A percentile compares a stretch with the other conserved stretches of the same genome.
These are phyloP conservation scores for Yamadazyma endophytica DNA, from an alignment of 805 yeast species.

Conservation along the genomic window DNA sequence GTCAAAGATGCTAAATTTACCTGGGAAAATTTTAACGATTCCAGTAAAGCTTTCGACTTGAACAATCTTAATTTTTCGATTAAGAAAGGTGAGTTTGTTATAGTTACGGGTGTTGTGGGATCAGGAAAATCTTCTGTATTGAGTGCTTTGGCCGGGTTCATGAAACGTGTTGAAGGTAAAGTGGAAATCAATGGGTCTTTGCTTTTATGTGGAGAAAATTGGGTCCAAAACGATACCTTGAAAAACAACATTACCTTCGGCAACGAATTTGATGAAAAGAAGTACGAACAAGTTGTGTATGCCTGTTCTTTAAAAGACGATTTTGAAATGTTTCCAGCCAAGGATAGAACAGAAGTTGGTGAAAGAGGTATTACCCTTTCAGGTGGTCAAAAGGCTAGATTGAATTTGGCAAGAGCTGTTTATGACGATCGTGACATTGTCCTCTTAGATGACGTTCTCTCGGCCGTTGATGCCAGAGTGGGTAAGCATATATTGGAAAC, in stretches of 20 bases:
- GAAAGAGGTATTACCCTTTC: conserved; percentile 34
- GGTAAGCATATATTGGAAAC: conserved; percentile 31
- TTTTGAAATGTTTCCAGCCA: conserved; percentile 26
- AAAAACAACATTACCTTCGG: conserved; percentile 30
- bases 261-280: conserved; percentile 14
- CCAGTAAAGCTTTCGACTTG: conserved; percentile 3
- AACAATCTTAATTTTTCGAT: conserved; percentile 18
- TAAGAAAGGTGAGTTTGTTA: conserved; percentile 29
- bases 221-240: conserved; percentile 33
- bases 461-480: conserved; percentile 37
- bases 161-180: conserved; percentile 27
- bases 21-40: conserved; percentile 24
- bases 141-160: conserved; percentile 34
- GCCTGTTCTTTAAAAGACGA: conserved; percentile 27
- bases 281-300: conserved; percentile 19
- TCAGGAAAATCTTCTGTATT: conserved; percentile 34
- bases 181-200: conserved; percentile 23
- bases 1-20: conserved; percentile 21
- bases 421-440: conserved; percentile 26
- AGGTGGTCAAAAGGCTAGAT: conserved; percentile 37
- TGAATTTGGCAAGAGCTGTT: conserved; percentile 32
- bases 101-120: conserved; percentile 33
- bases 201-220: conserved; percentile 26
- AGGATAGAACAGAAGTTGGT: conserved; percentile 33
- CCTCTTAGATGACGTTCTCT: conserved; percentile 29